Base-by-base conservation (phyloP, 345 rosid species). In the Hibiscus trionum region DNA sequence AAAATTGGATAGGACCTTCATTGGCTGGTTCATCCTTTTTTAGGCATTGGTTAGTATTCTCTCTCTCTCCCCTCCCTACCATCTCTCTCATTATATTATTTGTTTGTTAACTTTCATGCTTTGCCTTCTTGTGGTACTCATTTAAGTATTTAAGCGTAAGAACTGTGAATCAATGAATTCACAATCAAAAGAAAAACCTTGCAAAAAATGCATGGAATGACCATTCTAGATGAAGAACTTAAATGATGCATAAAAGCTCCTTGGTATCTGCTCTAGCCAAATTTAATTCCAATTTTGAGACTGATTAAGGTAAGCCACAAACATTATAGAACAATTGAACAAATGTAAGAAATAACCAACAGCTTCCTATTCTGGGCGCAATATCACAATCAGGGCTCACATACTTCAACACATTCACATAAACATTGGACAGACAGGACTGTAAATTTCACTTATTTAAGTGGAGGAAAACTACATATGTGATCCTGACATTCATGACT, bases 1-100 rank as follows among this genome's bases (percentile, higher is more conserved):
- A 96, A 81, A 89, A 96, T 75, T 96, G 99, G 99, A 87, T 87
- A 73, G 99, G 99, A 75, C 97, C 97, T 24, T 96, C 99, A 42
- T 79, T 89, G 77, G 81, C 86, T 72, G 98, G 91, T 75, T 88
- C 98, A 72, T 87, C 98, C 29, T 86, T 90, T 74, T 88, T 84
- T 76, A 91, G 84, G 94, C 96, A 93, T 80, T 93, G 98, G 99
- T 96, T 77, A 83, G 89, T 77, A 26, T 19, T 14, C 16, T 58
- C 57, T 53, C 59, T 55, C 59, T 55, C 62, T 11, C 10, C 61
- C 15, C 37, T 60, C 44, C 21, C 37, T 17, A 10, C 49, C 68
- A 39, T 44, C 68, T 72, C 66, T 44, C 68, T 72, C 66, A 53
- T 67, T 21, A 29, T 21, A 33, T 47, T 58, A 5, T 39, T 52